phyloP scores from a whole-genome alignment of 441 rosid genomes.

The Populus tomentosa region DNA sequence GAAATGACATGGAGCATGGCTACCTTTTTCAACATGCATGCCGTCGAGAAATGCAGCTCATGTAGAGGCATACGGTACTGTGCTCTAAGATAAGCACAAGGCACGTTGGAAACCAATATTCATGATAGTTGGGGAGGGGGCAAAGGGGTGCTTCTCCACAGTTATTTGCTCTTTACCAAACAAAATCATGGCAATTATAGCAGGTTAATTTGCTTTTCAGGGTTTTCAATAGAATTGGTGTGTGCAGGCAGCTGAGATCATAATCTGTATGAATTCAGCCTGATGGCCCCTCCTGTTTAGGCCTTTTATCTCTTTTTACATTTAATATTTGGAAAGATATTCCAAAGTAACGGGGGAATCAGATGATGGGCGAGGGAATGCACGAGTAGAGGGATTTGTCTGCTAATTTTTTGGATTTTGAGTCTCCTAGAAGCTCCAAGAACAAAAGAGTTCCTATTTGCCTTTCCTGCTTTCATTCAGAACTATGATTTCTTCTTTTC shows the following conservation, averaged over 20 bases:
- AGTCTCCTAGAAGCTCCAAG: constrained; percentile 15
- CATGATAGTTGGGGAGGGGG: constrained; percentile 13
- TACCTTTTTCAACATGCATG: background rate
- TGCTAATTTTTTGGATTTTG: constrained; percentile 9
- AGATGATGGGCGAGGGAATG: background rate
- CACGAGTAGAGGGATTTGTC: background rate
- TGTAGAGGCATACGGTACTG: background rate
- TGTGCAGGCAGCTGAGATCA: constrained; percentile 7
- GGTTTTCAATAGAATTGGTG: constrained; percentile 1
- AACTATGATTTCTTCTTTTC: constrained; percentile 9
- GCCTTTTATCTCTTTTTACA: background rate
- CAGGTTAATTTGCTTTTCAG: constrained; percentile 1
- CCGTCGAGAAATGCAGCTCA: background rate
- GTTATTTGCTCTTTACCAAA: constrained; percentile 19
- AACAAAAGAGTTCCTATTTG: background rate
- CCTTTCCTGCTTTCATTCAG: background rate
- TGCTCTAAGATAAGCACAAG: background rate
- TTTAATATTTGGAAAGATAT: background rate
- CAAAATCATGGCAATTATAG: constrained; percentile 29
- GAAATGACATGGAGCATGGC: background rate
- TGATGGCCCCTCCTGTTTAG: background rate
- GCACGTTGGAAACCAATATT: background rate
- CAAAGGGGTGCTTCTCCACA: constrained; percentile 1
- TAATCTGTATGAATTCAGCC: background rate
- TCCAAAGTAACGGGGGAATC: background rate